Conservation (phyloP, 768 basidiomycete species). For the Sarcodon aspratus region DNA sequence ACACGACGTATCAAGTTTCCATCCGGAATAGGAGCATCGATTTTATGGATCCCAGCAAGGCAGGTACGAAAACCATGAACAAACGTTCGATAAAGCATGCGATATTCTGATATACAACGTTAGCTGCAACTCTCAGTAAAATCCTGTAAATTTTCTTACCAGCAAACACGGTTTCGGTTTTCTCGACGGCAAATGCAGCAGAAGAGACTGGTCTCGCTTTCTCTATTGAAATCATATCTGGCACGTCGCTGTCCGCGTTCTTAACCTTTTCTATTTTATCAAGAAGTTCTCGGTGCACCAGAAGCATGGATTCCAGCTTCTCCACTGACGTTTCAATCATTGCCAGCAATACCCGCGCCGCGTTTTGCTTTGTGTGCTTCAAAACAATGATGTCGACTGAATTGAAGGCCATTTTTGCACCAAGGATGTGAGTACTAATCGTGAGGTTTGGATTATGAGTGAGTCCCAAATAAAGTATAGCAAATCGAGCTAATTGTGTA, state of each 20-base stretch:
- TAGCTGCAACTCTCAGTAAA: slow-evolving; percentile 1
- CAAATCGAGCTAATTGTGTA: slow-evolving; percentile 63
- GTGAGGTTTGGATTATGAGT: slow-evolving; percentile 82
- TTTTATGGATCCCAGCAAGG: slow-evolving; percentile 65
- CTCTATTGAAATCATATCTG: slow-evolving; percentile 67
- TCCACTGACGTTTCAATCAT: slow-evolving; percentile 80
- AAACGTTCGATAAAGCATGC: slow-evolving; percentile 78
- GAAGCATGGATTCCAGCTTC: slow-evolving; percentile 71
- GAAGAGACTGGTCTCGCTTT: slow-evolving; percentile 74
- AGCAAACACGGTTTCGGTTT: slow-evolving; percentile 69
- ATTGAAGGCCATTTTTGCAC: slow-evolving; percentile 87
- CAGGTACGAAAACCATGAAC: slow-evolving; percentile 81
- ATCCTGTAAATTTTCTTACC: slow-evolving; percentile 33
- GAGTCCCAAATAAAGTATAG: slow-evolving; percentile 77
- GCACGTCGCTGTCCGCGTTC: slow-evolving; percentile 22
- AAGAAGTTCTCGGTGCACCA: slow-evolving; percentile 44
- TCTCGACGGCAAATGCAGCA: slow-evolving; percentile 69
- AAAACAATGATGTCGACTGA: slow-evolving; percentile 71
- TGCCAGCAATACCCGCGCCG: slow-evolving; percentile 54
- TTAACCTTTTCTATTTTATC: slow-evolving; percentile 36
- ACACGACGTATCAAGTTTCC: slow-evolving; percentile 80
- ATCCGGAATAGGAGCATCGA: slow-evolving; percentile 69
- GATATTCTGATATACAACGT: slow-evolving; percentile 48
- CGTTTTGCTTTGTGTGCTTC: slow-evolving; percentile 63
- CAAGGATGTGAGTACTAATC: slow-evolving; percentile 77